Evolutionary conservation across 768 basidiomycete genomes (phyloP).

Genomic region (Rhodosporidiobolus sp.): DNA sequence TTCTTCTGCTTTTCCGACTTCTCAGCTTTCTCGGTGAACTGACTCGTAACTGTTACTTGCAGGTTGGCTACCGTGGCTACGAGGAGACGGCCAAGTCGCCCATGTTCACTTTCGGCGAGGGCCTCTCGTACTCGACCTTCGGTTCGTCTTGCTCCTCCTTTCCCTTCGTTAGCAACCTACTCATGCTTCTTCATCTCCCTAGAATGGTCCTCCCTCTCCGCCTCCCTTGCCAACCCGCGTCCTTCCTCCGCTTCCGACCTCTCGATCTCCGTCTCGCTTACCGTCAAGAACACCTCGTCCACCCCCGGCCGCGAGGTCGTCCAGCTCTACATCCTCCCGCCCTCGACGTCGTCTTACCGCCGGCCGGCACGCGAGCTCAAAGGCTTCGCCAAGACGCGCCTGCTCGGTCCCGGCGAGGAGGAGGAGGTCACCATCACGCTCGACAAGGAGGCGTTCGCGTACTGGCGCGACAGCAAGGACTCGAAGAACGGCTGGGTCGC

Average conservation of each 20-base stretch:
- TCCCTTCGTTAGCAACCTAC: too few relatives aligned
- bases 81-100: constrained; percentile 63
- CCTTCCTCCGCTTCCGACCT: too few relatives aligned
- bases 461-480: constrained; percentile 12
- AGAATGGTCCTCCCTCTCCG: too few relatives aligned
- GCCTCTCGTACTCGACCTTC: constrained; percentile 75
- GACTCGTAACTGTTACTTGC: too few relatives aligned
- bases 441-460: constrained; percentile 61
- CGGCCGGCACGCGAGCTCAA: constrained; percentile 61
- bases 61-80: constrained; percentile 55
- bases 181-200: too few relatives aligned
- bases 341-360: constrained; percentile 50
- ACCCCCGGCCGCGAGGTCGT: constrained; percentile 64
- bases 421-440: constrained; percentile 53
- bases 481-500: background rate
- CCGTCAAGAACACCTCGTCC: constrained; percentile 64
- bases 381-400: constrained; percentile 60
- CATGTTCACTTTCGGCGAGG: constrained; percentile 71
- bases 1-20: constrained; percentile 43
- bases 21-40: too few relatives aligned
- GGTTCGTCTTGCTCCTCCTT: background rate
- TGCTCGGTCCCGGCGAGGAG: constrained; percentile 55
- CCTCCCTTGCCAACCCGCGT: too few relatives aligned
- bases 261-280: too few relatives aligned
- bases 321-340: constrained; percentile 63